phyloP scores from a whole-genome alignment of 179 eudicot genomes.

The Heliamphora pulchella region DNA sequence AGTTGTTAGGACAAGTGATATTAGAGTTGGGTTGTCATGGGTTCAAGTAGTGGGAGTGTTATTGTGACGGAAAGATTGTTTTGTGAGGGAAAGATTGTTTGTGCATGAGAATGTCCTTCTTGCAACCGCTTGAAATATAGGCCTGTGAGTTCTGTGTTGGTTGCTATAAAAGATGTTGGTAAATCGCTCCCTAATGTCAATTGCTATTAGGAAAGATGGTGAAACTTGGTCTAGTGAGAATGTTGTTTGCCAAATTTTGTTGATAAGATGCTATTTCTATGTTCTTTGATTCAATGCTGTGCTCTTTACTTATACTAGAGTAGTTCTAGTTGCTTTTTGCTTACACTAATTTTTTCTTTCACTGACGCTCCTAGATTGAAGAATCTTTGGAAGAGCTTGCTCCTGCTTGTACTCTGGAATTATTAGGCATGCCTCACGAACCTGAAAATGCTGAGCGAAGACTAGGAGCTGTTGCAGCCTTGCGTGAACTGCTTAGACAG shows the following conservation, averaged over 20 bases:
- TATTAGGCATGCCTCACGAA: slow-evolving; percentile 72
- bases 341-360: slow-evolving; percentile 3
- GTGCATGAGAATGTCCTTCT: too few relatives aligned
- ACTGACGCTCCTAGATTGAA: slow-evolving; percentile 54
- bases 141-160: background rate
- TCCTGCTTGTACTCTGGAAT: slow-evolving; percentile 90
- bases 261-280: slow-evolving; percentile 1
- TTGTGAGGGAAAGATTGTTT: too few relatives aligned
- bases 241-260: background rate
- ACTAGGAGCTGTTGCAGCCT: slow-evolving; percentile 80
- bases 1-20: too few relatives aligned
- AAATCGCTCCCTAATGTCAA: background rate
- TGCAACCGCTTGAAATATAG: too few relatives aligned
- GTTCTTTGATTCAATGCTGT: background rate
- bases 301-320: background rate
- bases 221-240: background rate
- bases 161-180: background rate
- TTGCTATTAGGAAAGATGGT: background rate
- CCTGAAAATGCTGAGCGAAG: slow-evolving; percentile 85
- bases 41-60: too few relatives aligned
- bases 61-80: too few relatives aligned
- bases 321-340: slow-evolving; percentile 13
- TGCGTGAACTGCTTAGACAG: slow-evolving; percentile 84
- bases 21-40: too few relatives aligned
- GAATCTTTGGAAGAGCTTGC: slow-evolving; percentile 92